Evolutionary conservation across 2,329 filamentous ascomycete species (phyloP), one percentile per base, ranked within the genome.

Genomic region (Phialophora chinensis): DNA sequence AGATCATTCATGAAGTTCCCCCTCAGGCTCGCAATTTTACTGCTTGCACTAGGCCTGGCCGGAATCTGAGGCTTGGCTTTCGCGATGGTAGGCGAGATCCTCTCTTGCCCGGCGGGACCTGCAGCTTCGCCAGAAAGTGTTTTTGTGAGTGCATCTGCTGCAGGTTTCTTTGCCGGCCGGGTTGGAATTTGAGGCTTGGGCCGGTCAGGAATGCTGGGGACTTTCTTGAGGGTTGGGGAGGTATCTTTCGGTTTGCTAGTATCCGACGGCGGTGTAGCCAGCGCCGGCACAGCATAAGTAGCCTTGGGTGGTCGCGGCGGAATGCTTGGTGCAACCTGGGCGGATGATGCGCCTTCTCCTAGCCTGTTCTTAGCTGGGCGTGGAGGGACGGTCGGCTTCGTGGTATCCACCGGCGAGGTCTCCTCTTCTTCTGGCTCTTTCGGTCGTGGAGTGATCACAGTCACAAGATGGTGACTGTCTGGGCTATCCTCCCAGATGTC

Each of bases 401-500:
- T 50, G 25, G 69, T 50, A 33, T 65, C 67, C 44, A 74, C 75
- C 11, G 58, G 55, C 11, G 72, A 73, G 57, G 72, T 66, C 56
- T 80, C 79, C 25, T 82, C 80, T 2, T 85, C 82, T 31, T 84
- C 81, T 63, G 85, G 8, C 33, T 61, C 86, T 31, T 3, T 49
- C 17, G 80, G 86, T 27, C 77, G 75, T 72, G 67, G 83, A 50
- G 78, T 83, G 58, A 96, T 88, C 0, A 90, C 93, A 0, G 93
- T 91, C 74, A 93, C 88, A 23, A 96, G 85, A 69, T 90, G 85
- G 65, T 91, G 86, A 74, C 91, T 94, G 73, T 96, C 92, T 1
- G 94, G 94, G 0, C 87, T 89, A 77, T 98, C 94, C 80, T 98
- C 94, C 94, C 94, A 97, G 50, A 97, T 88, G 78, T 98, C 94